Evolutionary conservation across 176 grass and related monocot genomes (phyloP).

Genomic region (Aegilops bicornis): DNA sequence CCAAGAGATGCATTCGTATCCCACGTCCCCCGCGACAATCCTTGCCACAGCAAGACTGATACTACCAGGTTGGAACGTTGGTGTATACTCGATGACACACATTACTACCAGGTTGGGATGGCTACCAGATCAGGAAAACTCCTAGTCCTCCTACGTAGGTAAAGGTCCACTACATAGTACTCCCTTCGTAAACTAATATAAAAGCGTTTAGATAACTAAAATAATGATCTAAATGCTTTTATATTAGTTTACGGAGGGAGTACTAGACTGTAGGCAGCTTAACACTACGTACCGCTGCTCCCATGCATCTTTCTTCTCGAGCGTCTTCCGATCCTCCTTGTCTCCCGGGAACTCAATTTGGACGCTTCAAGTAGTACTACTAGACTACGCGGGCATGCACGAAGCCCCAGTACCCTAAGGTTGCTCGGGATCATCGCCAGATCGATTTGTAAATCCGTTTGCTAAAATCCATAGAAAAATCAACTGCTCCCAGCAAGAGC

Average conservation of each 20-base stretch:
- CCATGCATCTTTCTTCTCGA: slow-evolving; percentile 11
- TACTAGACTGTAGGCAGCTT: too few species aligned
- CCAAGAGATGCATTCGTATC: too few species aligned
- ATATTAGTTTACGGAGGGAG: too few species aligned
- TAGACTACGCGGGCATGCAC: not conserved
- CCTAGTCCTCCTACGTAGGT: too few species aligned
- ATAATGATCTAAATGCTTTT: too few species aligned
- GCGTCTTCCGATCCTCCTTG: slow-evolving; percentile 24
- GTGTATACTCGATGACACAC: not conserved
- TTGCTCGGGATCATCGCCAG: slow-evolving; percentile 32
- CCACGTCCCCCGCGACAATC: too few species aligned
- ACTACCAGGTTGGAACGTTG: too few species aligned
- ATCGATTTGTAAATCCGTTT: not conserved
- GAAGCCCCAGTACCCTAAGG: not conserved
- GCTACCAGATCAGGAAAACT: not conserved
- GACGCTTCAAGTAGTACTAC: not conserved
- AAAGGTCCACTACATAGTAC: too few species aligned
- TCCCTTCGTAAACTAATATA: too few species aligned
- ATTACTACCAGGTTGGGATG: not conserved
- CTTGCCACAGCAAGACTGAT: not conserved
- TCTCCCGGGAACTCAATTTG: slow-evolving; percentile 32
- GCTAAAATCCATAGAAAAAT: slow-evolving; percentile 34
- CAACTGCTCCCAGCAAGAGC: not conserved
- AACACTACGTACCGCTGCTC: not conserved
- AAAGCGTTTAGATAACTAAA: too few species aligned